Percentiles rank a stretch among this genome's conserved stretches.
These are phyloP conservation scores for Cytospora piceicola DNA, from an alignment of 2,329 filamentous ascomycete species.

Conservation along the genomic window DNA sequence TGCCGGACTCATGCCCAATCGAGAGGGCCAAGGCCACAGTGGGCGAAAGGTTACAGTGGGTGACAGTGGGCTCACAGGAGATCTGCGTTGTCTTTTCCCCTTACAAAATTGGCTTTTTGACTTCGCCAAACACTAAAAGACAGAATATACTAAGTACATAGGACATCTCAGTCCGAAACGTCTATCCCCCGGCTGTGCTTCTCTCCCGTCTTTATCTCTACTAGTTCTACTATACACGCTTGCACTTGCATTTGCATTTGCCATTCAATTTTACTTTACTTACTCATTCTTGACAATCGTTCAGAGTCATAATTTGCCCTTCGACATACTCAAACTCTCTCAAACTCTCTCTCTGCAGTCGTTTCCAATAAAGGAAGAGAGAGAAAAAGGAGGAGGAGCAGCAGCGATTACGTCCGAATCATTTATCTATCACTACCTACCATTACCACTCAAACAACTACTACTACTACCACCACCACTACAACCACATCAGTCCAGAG, in stretches of 20 bases:
- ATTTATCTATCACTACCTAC: not conserved
- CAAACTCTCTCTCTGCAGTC: conserved; percentile 4
- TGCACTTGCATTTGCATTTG: not conserved
- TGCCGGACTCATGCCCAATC: not conserved
- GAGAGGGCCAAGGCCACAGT: not conserved
- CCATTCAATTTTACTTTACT: conserved; percentile 18
- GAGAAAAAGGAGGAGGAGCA: not conserved
- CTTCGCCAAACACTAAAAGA: not conserved
- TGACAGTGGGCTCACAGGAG: not conserved
- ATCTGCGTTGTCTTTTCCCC: conserved; percentile 6
- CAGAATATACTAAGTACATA: conserved; percentile 8
- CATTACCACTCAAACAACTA: no score
- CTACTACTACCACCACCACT: no score
- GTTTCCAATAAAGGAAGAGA: conserved; percentile 4
- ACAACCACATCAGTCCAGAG: not conserved
- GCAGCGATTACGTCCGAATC: not conserved
- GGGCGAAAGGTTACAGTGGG: not conserved
- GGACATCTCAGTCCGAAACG: conserved; percentile 30
- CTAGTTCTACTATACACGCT: conserved; percentile 19
- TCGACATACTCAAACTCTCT: not conserved
- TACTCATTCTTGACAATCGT: conserved; percentile 20
- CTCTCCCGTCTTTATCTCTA: conserved; percentile 12
- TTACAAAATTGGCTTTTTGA: conserved; percentile 10
- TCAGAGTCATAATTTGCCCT: conserved; percentile 8
- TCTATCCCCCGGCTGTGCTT: conserved; percentile 17